Conservation (phyloP, 495 filamentous ascomycete genomes). For the Coniosporium apollinis region DNA sequence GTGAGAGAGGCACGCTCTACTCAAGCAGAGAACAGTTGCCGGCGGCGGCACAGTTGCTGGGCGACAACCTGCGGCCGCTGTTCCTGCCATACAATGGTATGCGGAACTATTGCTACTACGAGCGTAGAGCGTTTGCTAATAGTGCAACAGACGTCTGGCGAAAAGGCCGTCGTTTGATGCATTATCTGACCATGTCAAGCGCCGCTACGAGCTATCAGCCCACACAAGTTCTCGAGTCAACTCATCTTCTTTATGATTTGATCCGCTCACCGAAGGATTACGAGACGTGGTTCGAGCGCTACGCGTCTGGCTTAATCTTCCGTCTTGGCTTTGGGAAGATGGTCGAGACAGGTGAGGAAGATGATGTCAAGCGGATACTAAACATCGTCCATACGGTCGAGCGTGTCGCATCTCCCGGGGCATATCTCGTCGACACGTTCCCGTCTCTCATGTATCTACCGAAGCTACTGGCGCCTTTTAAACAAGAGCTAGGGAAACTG, state of each 20-base stretch:
- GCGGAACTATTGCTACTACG: no score
- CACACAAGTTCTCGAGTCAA: constrained; percentile 26
- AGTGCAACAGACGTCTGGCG: constrained; percentile 6
- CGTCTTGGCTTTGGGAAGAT: constrained; percentile 20
- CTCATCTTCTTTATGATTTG: constrained; percentile 22
- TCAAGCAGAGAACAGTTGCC: constrained; percentile 13
- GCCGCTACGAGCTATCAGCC: constrained; percentile 15
- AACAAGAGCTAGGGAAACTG: constrained; percentile 17
- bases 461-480: constrained; percentile 20
- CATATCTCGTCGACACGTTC: constrained; percentile 23
- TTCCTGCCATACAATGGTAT: constrained; percentile 7
- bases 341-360: constrained; percentile 20
- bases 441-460: constrained; percentile 20
- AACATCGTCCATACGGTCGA: constrained; percentile 17
- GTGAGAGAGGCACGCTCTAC: constrained; percentile 23
- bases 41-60: constrained; percentile 9
- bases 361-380: constrained; percentile 14
- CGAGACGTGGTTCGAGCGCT: constrained; percentile 22
- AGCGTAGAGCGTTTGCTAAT: no score
- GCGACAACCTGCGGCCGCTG: constrained; percentile 5
- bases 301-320: constrained; percentile 21
- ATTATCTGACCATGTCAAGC: constrained; percentile 14
- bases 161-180: constrained; percentile 16
- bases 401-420: constrained; percentile 17
- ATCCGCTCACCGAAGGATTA: constrained; percentile 15